Evolutionary conservation across 2,329 filamentous ascomycete genomes (phyloP), one percentile per base, ranked within the genome.

Genomic region (Chaetomium strumarium): DNA sequence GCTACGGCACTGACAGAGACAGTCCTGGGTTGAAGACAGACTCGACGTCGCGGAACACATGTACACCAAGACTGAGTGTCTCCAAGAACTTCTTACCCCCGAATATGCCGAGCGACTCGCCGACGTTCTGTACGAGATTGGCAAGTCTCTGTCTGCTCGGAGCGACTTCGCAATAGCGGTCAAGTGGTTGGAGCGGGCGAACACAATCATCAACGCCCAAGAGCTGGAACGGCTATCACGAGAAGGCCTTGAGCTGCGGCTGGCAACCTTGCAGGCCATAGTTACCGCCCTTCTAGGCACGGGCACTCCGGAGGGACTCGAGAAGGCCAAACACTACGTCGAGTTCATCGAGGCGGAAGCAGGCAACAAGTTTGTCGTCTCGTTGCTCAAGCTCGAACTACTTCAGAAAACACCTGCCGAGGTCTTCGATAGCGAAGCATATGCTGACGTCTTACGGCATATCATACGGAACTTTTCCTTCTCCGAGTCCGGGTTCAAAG

Each of bases 1-100:
- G 5, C 42, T 9, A 20, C 55, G 36, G 38, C 39, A 38, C 55
- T 61, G 36, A 61, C 42, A 0, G 10, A 14, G 5, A 33, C 46
- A 92, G 88, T 79, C 84, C 30, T 95, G 85, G 83, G 82, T 83
- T 60, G 84, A 90, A 63, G 75, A 80, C 38, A 80, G 85, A 38
- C 73, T 86, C 13, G 86, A 92, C 52, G 78, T 90, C 44, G 88
- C 88, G 29, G 88, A 95, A 50, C 82, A 89, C 66, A 82, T 93
- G 75, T 91, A 85, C 66, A 68, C 68, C 34, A 87, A 87, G 60
- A 68, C 81, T 1, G 69, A 71, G 60, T 70, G 55, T n/a, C 66
- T 69, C 10, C 66, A 60, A 36, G 63, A 62, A 19, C 62, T 48
- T 1, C 64, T 80, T 2, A 75, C 83, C 40, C 67, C 76, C 0